Evolutionary conservation across 2,329 filamentous ascomycete species (phyloP).

Genomic region (Aureobasidium lini): DNA sequence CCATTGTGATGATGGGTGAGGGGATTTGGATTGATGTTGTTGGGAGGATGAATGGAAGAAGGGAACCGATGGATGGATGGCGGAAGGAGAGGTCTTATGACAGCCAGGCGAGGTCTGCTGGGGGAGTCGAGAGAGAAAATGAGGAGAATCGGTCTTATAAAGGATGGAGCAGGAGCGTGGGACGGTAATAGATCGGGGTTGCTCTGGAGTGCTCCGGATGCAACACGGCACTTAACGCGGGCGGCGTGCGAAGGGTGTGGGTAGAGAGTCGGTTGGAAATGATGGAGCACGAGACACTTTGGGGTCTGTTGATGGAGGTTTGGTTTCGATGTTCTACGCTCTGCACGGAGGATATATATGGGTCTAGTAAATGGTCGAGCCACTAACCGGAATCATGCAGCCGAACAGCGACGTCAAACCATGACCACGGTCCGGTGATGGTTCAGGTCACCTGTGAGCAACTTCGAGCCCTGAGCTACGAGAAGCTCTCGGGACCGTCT

Average conservation of each 20-base stretch:
- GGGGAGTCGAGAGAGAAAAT: neutral
- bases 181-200: conserved; percentile 15
- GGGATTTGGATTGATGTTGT: neutral
- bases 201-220: conserved; percentile 13
- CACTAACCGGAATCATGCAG: neutral
- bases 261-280: conserved; percentile 6
- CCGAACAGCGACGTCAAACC: conserved; percentile 14
- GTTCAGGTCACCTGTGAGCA: conserved; percentile 8
- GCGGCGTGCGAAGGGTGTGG: neutral
- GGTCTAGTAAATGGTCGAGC: conserved; percentile 6
- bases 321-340: conserved; percentile 11
- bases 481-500: neutral
- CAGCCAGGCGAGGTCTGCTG: conserved; percentile 13
- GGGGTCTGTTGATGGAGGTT: conserved; percentile 11
- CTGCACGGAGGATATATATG: conserved; percentile 14
- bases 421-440: conserved; percentile 6
- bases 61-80: neutral
- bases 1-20: conserved; percentile 19
- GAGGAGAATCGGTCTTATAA: conserved; percentile 4
- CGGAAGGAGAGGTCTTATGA: conserved; percentile 3
- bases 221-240: conserved; percentile 10
- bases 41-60: neutral
- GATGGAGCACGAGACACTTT: conserved; percentile 14
- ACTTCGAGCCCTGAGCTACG: neutral
- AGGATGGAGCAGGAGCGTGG: neutral